Base-by-base conservation (phyloP, 2,329 filamentous ascomycete species). In the Ceratocystis cubensis region DNA sequence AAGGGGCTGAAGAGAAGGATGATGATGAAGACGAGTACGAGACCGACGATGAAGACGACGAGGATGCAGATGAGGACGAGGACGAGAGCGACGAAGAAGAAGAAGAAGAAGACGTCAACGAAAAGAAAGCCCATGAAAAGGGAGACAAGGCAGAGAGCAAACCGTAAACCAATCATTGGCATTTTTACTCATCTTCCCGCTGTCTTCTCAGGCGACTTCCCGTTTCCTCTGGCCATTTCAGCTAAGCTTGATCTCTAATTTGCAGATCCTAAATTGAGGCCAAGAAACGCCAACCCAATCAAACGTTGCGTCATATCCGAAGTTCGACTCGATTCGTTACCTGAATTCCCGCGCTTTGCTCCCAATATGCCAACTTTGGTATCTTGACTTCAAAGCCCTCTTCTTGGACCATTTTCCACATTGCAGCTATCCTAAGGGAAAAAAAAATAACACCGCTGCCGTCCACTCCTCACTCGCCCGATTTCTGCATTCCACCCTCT, bases 31-130 rank as follows among this genome's bases (percentile, higher is more conserved):
- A 69, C 37, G 57, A 66, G 15, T 46, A 67, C 3, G 61, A 68
- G 25, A 65, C 33, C 37, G 30, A 65, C n/a, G 59, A 63, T 20
- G 20, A 53, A n/a, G 61, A 63, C 3, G 41, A 67, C 37, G 57
- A 66, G 8, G 62, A 69, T 1, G 65, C 67, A 3, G 66, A 50
- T 7, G 65, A 59, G 13, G 66, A 65, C 5, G 66, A 69, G 33
- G 65, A 65, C 5, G 66, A 66, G 20, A 25, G 2, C 22, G 63
- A 63, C 4, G 59, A 64, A 1, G 50, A 69, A 17, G 57, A 65
- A 6, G 62, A 68, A 7, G 61, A 68, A 7, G 68, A 57, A 10
- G 30, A 63, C 13, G 53, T 48, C 30, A 45, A 45, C 41, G 53
- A 64, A n/a, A 28, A 65, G 1, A 48, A 30, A 25, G 46, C 41